These are phyloP conservation scores for Caloboletus inedulis DNA, from an alignment of 1,284 basidiomycete genomes.

Conservation along the genomic window DNA sequence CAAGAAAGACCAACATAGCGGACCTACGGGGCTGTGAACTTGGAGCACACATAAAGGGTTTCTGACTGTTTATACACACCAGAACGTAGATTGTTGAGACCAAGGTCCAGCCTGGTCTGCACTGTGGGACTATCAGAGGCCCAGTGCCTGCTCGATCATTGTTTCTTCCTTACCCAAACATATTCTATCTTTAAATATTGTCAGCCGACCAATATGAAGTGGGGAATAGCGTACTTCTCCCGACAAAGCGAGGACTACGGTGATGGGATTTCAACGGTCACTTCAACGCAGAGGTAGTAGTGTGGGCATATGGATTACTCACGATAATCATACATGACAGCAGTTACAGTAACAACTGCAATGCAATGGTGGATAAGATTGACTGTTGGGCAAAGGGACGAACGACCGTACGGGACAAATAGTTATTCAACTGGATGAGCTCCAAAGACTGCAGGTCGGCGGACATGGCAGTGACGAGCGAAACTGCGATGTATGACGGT, in stretches of 20 bases:
- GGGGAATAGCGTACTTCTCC: no score
- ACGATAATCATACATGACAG: conserved; percentile 4
- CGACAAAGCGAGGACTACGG: no score
- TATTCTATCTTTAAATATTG: no score
- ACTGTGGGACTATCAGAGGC: background rate
- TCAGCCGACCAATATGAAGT: no score
- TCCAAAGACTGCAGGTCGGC: background rate
- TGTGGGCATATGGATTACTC: no score
- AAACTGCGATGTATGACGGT: no score
- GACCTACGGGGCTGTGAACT: conserved; percentile 1
- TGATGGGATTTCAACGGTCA: no score
- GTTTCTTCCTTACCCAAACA: conserved; percentile 8
- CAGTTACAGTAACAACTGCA: background rate
- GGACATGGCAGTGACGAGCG: background rate
- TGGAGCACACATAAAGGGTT: no score
- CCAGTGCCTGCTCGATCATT: background rate
- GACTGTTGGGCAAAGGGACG: background rate
- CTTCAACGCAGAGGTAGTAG: no score
- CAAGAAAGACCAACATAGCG: conserved; percentile 16
- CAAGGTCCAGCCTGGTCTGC: conserved; percentile 10
- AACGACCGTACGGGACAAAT: background rate
- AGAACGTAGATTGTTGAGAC: conserved; percentile 11
- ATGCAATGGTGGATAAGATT: no score
- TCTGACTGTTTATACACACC: background rate
- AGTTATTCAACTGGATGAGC: background rate